phyloP scores from a whole-genome alignment of 2,329 filamentous ascomycete species.

The Macroventuria anomochaeta region DNA sequence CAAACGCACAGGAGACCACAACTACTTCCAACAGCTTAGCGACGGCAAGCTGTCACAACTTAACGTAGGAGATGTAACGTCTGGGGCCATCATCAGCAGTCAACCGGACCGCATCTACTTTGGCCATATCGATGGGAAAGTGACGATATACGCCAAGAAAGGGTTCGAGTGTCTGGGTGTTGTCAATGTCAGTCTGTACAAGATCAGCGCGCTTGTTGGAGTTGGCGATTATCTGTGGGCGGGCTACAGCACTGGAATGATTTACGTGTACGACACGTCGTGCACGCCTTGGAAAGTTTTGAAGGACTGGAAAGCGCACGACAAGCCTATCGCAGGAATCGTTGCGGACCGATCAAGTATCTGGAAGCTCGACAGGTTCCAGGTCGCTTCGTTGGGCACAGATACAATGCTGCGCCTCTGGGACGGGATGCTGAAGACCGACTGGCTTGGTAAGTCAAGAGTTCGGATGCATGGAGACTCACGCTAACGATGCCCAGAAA shows the following conservation, averaged over 20 bases:
- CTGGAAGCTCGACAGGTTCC: slow-evolving; percentile 82
- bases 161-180: slow-evolving; percentile 80
- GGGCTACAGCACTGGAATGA: slow-evolving; percentile 90
- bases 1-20: slow-evolving; percentile 71
- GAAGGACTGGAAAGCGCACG: slow-evolving; percentile 95
- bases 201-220: slow-evolving; percentile 85
- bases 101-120: slow-evolving; percentile 84
- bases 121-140: slow-evolving; percentile 90
- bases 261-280: slow-evolving; percentile 88
- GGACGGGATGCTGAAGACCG: slow-evolving; percentile 92
- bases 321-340: slow-evolving; percentile 79
- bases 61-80: slow-evolving; percentile 84
- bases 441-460: slow-evolving; percentile 73
- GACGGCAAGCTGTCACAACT: slow-evolving; percentile 73
- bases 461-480: not conserved
- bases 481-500: slow-evolving; percentile 58
- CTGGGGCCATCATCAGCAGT: slow-evolving; percentile 76
- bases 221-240: slow-evolving; percentile 88
- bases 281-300: slow-evolving; percentile 84
- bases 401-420: slow-evolving; percentile 85
- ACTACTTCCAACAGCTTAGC: slow-evolving; percentile 75
- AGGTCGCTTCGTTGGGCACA: slow-evolving; percentile 84
- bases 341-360: slow-evolving; percentile 79
- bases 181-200: slow-evolving; percentile 89
- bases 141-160: slow-evolving; percentile 85